A percentile compares a stretch with the other conserved stretches of the same genome.
Conservation (phyloP, 768 basidiomycete genomes). For the Agaricus blazei region DNA sequence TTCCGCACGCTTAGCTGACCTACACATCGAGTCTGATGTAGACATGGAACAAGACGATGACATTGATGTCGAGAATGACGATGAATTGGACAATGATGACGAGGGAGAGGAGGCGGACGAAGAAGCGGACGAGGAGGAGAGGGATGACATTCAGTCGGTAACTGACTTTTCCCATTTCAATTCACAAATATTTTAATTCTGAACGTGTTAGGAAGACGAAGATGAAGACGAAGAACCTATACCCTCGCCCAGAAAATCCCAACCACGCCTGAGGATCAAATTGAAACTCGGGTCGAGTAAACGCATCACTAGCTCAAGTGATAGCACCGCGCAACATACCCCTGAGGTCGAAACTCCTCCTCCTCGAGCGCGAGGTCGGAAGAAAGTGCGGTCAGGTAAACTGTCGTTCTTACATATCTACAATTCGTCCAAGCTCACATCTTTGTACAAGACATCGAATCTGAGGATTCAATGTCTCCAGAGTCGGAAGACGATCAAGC, state of each 20-base stretch:
- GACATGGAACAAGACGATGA: constrained; percentile 32
- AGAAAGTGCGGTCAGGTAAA: constrained; percentile 19
- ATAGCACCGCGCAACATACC: constrained; percentile 21
- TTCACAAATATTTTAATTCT: background rate
- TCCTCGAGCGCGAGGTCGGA: constrained; percentile 23
- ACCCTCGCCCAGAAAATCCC: constrained; percentile 24
- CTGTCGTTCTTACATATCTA: background rate
- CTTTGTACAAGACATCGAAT: constrained; percentile 26
- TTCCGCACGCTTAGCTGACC: constrained; percentile 26
- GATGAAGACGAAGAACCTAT: constrained; percentile 20
- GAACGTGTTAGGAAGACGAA: constrained; percentile 10
- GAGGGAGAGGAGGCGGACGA: constrained; percentile 26
- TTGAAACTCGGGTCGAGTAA: constrained; percentile 46
- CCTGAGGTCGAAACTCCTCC: constrained; percentile 16
- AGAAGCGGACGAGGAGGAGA: constrained; percentile 31
- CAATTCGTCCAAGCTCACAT: background rate
- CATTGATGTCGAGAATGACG: constrained; percentile 35
- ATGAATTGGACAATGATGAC: constrained; percentile 25
- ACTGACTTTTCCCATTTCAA: background rate
- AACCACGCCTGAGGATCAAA: constrained; percentile 55
- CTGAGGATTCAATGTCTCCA: constrained; percentile 29
- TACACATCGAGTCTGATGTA: constrained; percentile 27
- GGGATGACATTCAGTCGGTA: constrained; percentile 23
- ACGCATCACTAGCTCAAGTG: constrained; percentile 20
- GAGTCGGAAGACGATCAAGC: constrained; percentile 25